Conservation (phyloP, 208 protist genomes). For the Trypanosoma brucei region DNA sequence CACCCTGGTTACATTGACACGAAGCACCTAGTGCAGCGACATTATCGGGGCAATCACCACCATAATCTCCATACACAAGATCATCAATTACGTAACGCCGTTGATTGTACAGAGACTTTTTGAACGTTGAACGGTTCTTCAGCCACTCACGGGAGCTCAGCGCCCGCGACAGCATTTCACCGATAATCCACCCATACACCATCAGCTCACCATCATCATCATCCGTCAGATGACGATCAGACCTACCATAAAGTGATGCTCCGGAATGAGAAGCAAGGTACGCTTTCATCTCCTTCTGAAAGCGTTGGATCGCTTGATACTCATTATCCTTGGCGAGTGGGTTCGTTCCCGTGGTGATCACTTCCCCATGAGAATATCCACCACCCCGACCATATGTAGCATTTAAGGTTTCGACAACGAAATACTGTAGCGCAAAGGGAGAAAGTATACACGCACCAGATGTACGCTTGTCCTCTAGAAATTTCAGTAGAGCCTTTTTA, state of each 20-base stretch:
- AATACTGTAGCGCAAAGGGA: neutral
- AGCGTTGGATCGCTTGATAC: conserved; percentile 19
- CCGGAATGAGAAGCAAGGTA: conserved; percentile 7
- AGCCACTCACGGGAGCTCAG: neutral
- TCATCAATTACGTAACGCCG: neutral
- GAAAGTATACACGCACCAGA: conserved; percentile 1
- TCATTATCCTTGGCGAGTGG: conserved; percentile 17
- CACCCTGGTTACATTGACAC: neutral
- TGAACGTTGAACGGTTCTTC: neutral
- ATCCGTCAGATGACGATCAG: conserved; percentile 9
- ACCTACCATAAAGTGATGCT: neutral
- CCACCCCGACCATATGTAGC: conserved; percentile 1
- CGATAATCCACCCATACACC: neutral
- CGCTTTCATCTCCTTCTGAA: conserved; percentile 16
- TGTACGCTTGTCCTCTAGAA: conserved; percentile 21
- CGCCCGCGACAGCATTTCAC: neutral
- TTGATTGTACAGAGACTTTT: neutral
- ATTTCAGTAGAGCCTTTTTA: neutral
- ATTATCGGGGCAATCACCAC: neutral
- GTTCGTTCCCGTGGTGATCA: conserved; percentile 24
- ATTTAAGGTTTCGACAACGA: conserved; percentile 1
- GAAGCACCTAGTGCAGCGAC: neutral
- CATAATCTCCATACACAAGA: neutral
- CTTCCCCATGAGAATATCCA: conserved; percentile 4
- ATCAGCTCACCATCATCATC: conserved; percentile 1